phyloP scores from a whole-genome alignment of 495 filamentous ascomycete genomes.

The Entonaema liquescens region DNA sequence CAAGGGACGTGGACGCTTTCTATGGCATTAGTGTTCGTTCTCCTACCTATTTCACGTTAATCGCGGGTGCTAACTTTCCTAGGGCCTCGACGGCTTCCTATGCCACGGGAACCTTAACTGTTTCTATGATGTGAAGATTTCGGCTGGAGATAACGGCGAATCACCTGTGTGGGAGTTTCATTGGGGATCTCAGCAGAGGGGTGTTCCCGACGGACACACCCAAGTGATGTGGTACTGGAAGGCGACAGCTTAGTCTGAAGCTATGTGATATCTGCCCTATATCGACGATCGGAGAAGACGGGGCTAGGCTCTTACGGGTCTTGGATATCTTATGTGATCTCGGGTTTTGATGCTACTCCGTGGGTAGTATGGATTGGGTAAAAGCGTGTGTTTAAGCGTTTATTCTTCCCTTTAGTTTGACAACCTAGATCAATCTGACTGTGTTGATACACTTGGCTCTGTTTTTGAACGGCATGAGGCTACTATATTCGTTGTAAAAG shows the following conservation, averaged over 20 bases:
- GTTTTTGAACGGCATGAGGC: background rate
- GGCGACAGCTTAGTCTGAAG: slow-evolving; percentile 5
- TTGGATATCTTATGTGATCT: background rate
- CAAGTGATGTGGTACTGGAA: slow-evolving; percentile 47
- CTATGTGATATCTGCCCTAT: too few species aligned
- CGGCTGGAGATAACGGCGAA: slow-evolving; percentile 10
- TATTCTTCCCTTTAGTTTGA: background rate
- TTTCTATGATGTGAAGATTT: slow-evolving; percentile 45
- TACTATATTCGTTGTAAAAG: background rate
- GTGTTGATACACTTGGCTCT: background rate
- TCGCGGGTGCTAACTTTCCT: slow-evolving; percentile 13
- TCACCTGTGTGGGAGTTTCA: slow-evolving; percentile 46
- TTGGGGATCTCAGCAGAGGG: slow-evolving; percentile 47
- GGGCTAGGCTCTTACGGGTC: background rate
- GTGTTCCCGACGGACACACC: slow-evolving; percentile 42
- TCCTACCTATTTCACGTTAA: too few species aligned
- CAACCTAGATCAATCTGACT: background rate
- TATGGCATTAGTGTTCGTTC: slow-evolving; percentile 42
- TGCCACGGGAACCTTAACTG: slow-evolving; percentile 49
- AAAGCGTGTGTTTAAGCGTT: background rate
- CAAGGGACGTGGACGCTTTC: slow-evolving; percentile 22
- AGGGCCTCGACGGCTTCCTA: slow-evolving; percentile 46
- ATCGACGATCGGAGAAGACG: too few species aligned
- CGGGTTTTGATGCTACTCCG: background rate
- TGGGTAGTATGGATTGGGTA: background rate